These are phyloP conservation scores for Boletus subcaerulescens DNA, from an alignment of 768 basidiomycete genomes.

Conservation along the genomic window DNA sequence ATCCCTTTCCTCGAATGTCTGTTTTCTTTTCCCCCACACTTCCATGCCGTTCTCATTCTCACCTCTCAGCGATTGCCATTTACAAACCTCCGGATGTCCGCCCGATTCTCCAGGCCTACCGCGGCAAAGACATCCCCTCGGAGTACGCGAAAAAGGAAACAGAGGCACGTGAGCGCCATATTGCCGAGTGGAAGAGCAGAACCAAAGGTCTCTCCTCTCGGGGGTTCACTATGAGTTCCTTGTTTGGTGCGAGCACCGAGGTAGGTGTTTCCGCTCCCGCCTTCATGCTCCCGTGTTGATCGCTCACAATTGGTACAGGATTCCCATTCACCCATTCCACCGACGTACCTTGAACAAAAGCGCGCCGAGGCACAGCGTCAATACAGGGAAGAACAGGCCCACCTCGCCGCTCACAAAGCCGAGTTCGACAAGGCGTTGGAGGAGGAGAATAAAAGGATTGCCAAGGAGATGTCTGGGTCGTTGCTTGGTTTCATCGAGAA, in stretches of 20 bases:
- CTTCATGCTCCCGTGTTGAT: neutral
- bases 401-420: constrained; percentile 48
- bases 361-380: constrained; percentile 47
- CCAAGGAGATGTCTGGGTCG: constrained; percentile 45
- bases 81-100: constrained; percentile 86
- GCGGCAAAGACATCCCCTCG: constrained; percentile 81
- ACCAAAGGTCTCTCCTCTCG: constrained; percentile 37
- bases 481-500: constrained; percentile 33
- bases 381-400: constrained; percentile 53
- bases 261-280: constrained; percentile 18
- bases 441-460: constrained; percentile 49
- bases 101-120: constrained; percentile 79
- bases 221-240: constrained; percentile 43
- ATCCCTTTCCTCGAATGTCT: constrained; percentile 95
- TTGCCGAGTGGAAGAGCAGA: constrained; percentile 75
- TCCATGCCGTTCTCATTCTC: neutral
- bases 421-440: constrained; percentile 50
- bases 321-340: constrained; percentile 35
- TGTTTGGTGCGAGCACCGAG: constrained; percentile 38
- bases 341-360: constrained; percentile 53
- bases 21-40: constrained; percentile 15
- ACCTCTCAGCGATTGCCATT: constrained; percentile 76
- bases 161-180: constrained; percentile 69
- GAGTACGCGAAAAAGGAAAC: constrained; percentile 90
- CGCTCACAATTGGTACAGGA: constrained; percentile 3